Evolutionary conservation across 192 early-diverging fungal genomes (phyloP).

Genomic region (Paraglomus occultum): DNA sequence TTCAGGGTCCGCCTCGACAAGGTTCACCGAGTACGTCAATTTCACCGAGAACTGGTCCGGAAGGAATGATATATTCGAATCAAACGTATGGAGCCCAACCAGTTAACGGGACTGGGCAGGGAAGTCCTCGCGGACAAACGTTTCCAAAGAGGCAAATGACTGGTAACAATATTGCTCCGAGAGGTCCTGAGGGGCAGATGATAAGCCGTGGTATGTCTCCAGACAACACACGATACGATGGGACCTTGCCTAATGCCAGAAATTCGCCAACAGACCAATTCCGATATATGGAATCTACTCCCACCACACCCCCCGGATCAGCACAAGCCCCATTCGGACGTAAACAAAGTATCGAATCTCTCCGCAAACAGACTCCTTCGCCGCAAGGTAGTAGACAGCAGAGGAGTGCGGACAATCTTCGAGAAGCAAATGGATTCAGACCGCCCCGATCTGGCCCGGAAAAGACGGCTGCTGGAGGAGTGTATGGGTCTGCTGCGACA

Average conservation of each 20-base stretch:
- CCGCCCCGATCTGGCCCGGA: background rate
- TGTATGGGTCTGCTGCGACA: background rate
- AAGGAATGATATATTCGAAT: background rate
- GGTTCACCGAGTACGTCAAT: conserved; percentile 1
- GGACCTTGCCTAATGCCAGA: no score
- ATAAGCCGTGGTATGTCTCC: background rate
- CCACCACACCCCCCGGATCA: background rate
- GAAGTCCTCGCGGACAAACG: background rate
- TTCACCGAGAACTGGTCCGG: background rate
- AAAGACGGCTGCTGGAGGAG: background rate
- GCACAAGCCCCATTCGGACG: background rate
- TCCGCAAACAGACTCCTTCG: conserved; percentile 10
- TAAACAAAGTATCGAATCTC: background rate
- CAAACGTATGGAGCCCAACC: background rate
- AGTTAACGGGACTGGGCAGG: background rate
- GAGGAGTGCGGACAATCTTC: conserved; percentile 4
- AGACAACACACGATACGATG: background rate
- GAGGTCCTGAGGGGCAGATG: background rate
- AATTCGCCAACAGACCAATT: background rate
- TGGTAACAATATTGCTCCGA: background rate
- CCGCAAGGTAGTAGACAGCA: background rate
- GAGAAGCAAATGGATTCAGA: conserved; percentile 2
- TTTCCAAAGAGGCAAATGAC: background rate
- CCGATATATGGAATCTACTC: background rate
- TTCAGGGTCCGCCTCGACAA: conserved; percentile 6